Evolutionary conservation across 805 yeast genomes (phyloP), one percentile per base, ranked within the genome.

Genomic region (Wickerhamiella lipophila): DNA sequence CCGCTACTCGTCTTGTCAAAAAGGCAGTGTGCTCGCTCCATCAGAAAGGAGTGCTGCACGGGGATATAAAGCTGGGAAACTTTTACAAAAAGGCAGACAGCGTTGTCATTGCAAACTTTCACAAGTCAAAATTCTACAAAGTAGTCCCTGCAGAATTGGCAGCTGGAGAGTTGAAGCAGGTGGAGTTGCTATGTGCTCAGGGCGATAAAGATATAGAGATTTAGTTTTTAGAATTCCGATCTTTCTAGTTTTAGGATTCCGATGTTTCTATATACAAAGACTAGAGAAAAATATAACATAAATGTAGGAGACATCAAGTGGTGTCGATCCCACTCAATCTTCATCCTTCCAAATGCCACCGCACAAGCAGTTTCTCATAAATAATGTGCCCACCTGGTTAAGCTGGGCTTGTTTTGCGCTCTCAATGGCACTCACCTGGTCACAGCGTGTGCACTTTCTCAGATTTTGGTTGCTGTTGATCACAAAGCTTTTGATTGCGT

Each of bases 321-420:
- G n/a, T n/a, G n/a, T n/a, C n/a, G n/a, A n/a, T n/a, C n/a, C n/a
- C n/a, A n/a, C n/a, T 16, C 11, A 32, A 16, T 41, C 27, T 4
- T 22, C 36, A 13, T 45, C 42, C 26, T 50, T 56, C 89, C 89
- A 82, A 3, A 78, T 72, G 34, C 84, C 82, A 0, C 92, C 92
- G 62, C 94, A 83, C 30, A 83, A 66, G 63, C 94, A 83, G 22
- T 76, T 76, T 52, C 87, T 68, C 55, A 81, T 87, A 60, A 77
- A 79, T 1, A 81, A 79, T 65, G 77, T 68, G 0, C 81, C 73
- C 82, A 85, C 68, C 53, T 48, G 68, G 48, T 52, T 57, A n/a
- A 44, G 40, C 42, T 45, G 48, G 34, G 32, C 30, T n/a, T 36
- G 42, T 18, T 34, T 23, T 2, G 48, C 23, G 26, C 34, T 45